Base-by-base conservation (phyloP, 345 rosid genomes). In the Syzygium grande region DNA sequence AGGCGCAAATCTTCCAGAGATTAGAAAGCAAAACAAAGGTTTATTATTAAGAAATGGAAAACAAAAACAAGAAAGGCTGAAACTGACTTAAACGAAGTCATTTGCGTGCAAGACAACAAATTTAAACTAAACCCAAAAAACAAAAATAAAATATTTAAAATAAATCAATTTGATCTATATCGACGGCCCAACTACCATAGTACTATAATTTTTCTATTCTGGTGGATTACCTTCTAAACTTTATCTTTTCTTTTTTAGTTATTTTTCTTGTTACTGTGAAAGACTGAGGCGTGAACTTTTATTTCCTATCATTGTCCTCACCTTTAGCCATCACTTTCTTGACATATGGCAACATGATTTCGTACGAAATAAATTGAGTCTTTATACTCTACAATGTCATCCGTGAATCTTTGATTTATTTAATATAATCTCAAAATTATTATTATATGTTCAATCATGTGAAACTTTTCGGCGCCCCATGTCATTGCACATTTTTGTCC, bases 311-410 rank as follows among this genome's bases (percentile, higher is more conserved):
- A 41, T 41, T 41, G 43, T 41, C 43, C 22, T 38, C 51, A 38
- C 19, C 59, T 54, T 12, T 11, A 54, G 22, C 46, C 86, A 55
- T 85, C 86, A 11, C 68, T 85, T 55, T 85, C n/a, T 21, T 11
- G 12, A 38, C 30, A 84, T 61, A n/a, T 53, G 27, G 22, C 86
- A 25, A 38, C 22, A 52, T 29, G 8, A 29, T 84, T 51, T 84
- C 13, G 41, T 23, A 51, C 25, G 12, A 25, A 27, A 14, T 25
- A 56, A 8, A 56, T 10, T 25, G 4, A 56, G 23, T 56, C 4
- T 56, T 5, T 56, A 7, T 12, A n/a, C n/a, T 27, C 2, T 2
- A 1, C 11, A 27, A 54, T 12, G 1, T n/a, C 17, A 1, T 27
- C 6, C 6, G 0, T 13, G 16, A 27, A 27, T 4, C n/a, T 61